Evolutionary conservation across 2,329 filamentous ascomycete species (phyloP), one percentile per base, ranked within the genome.

Genomic region (Botrytis elliptica): DNA sequence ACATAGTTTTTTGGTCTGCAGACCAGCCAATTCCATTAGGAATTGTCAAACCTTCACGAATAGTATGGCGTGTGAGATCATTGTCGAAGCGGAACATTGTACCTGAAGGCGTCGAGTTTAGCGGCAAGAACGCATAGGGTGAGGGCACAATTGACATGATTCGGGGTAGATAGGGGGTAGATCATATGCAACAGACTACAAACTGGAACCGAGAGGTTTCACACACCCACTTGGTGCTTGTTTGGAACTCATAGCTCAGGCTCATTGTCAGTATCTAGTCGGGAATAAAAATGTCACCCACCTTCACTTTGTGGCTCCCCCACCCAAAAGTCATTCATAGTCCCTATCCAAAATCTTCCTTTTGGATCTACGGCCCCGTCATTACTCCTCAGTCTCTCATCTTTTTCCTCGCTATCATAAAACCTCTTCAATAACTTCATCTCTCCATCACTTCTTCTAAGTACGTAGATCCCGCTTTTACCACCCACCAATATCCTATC

Each of bases 21-120:
- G 92, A 94, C 92, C 93, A 97, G 76, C 92, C 91, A 68, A 95
- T 90, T 67, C 92, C 91, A 83, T 97, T 97, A 73, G 95, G 94
- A 77, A 97, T 97, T 49, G 87, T 91, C 78, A 97, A 87, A 69
- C 85, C 85, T 71, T 87, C 84, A 74, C 92, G 85, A 76, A 92
- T 85, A 55, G 87, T 86, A 78, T 89, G 86, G 75, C 91, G 85
- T 42, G 85, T 85, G 67, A 89, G 84, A 79, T 90, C 87, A 22
- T 86, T 85, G 80, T 91, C 87, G 79, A 97, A 91, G 74, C 92
- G 87, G 83, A 92, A 92, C 29, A 97, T 85, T 20, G 90, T 87
- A 68, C 93, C 94, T 92, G 38, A 36, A 33, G 20, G 3, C 6
- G 36, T 70, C 40, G 42, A 44, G 36, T 57, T 69, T 57, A 69